phyloP scores from a whole-genome alignment of 2,329 filamentous ascomycete genomes.

The Diplodia sapinea region DNA sequence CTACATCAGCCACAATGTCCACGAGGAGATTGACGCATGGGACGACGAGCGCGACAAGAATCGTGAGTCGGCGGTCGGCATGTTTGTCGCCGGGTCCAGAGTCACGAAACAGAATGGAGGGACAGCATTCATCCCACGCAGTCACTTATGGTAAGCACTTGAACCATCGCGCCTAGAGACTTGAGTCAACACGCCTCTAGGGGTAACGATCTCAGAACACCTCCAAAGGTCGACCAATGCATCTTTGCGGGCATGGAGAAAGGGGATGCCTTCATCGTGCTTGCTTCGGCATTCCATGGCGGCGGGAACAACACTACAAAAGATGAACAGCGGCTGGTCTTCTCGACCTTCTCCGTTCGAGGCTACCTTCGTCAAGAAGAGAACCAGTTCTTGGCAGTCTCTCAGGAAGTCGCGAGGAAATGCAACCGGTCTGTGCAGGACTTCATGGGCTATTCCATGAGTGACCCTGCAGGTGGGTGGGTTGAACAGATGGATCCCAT shows the following conservation, averaged over 20 bases:
- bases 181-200: neutral
- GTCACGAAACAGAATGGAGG: slow-evolving; percentile 26
- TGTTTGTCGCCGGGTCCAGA: slow-evolving; percentile 21
- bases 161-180: neutral
- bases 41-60: slow-evolving; percentile 10
- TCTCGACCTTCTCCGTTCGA: slow-evolving; percentile 19
- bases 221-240: slow-evolving; percentile 9
- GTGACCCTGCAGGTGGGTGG: slow-evolving; percentile 34
- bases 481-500: slow-evolving; percentile 34
- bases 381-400: slow-evolving; percentile 47
- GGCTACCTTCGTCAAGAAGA: slow-evolving; percentile 40
- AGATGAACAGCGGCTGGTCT: slow-evolving; percentile 27
- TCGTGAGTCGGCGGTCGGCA: slow-evolving; percentile 19
- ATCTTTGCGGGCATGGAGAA: slow-evolving; percentile 33
- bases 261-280: slow-evolving; percentile 35
- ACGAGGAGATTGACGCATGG: slow-evolving; percentile 6
- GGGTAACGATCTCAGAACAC: slow-evolving; percentile 10
- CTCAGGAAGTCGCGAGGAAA: slow-evolving; percentile 37
- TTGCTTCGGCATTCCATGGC: slow-evolving; percentile 33
- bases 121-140: slow-evolving; percentile 19
- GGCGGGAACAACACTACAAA: slow-evolving; percentile 30
- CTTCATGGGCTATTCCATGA: slow-evolving; percentile 36
- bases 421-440: slow-evolving; percentile 33
- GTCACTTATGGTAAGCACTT: slow-evolving; percentile 21
- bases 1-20: slow-evolving; percentile 24